Evolutionary conservation across 805 yeast species (phyloP).

Genomic region (Saccharomycopsis selenospora): DNA sequence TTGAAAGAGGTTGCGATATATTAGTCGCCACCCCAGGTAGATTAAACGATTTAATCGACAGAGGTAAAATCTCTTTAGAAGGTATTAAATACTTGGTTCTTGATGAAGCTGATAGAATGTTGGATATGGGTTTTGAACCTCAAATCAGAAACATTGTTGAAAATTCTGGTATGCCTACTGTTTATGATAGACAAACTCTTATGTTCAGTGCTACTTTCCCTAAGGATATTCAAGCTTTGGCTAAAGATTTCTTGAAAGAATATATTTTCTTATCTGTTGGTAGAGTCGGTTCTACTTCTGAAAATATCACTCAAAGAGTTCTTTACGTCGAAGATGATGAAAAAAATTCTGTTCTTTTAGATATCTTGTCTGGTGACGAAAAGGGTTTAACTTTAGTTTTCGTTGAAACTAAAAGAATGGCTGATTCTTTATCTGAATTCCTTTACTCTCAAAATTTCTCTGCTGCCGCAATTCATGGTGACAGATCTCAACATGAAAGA

Average conservation of each 20-base stretch:
- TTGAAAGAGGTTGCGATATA: constrained; percentile 91
- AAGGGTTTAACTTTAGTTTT: constrained; percentile 86
- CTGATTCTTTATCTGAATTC: constrained; percentile 90
- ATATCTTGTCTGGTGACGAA: constrained; percentile 74
- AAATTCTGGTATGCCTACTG: constrained; percentile 96
- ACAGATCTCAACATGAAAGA: constrained; percentile 96
- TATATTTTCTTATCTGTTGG: constrained; percentile 96
- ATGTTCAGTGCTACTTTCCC: constrained; percentile 99
- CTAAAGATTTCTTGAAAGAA: constrained; percentile 93
- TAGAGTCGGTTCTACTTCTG: constrained; percentile 98
- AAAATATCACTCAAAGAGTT: constrained; percentile 92
- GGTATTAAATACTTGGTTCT: constrained; percentile 90
- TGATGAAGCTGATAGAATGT: constrained; percentile 99
- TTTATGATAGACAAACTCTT: constrained; percentile 85
- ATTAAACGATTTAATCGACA: constrained; percentile 88
- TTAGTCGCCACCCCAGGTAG: constrained; percentile 99
- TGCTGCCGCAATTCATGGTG: constrained; percentile 99
- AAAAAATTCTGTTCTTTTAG: constrained; percentile 84
- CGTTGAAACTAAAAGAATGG: constrained; percentile 98
- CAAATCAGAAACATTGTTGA: constrained; percentile 98
- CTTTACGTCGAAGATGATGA: constrained; percentile 89
- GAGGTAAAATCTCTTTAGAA: constrained; percentile 84
- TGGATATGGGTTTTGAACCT: constrained; percentile 99
- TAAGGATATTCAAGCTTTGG: constrained; percentile 91
- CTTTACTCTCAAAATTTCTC: constrained; percentile 84